Evolutionary conservation across 1,284 basidiomycete species (phyloP).

Genomic region (Microbotryomycetes sp.): DNA sequence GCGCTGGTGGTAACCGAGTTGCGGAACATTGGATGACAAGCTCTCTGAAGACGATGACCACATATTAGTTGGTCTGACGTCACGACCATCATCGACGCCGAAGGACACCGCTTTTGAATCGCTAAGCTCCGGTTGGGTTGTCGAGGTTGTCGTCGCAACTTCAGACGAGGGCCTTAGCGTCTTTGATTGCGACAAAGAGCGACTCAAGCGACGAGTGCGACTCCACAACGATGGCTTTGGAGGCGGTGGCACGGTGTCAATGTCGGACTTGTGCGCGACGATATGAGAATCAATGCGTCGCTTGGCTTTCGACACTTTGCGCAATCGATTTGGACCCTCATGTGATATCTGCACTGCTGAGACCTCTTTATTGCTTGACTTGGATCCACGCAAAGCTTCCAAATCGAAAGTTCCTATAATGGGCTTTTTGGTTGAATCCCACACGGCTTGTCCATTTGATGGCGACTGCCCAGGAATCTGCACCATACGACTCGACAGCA

Average conservation of each 20-base stretch:
- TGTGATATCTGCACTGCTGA: not conserved
- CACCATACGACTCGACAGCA: not conserved
- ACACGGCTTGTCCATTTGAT: not conserved
- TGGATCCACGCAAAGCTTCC: conserved; percentile 5
- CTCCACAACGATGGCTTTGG: conserved; percentile 8
- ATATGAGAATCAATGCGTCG: conserved; percentile 18
- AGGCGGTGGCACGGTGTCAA: not conserved
- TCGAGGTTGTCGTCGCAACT: not conserved
- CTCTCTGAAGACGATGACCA: not conserved
- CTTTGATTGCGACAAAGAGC: not conserved
- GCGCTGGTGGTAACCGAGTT: not conserved
- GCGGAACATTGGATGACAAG: not conserved
- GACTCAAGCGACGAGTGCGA: not conserved
- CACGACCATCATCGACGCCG: not conserved
- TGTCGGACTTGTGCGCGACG: conserved; percentile 12
- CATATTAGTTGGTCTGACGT: not conserved
- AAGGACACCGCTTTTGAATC: not conserved
- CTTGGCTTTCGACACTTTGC: not conserved
- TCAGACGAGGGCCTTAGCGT: not conserved
- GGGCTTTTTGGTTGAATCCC: not conserved
- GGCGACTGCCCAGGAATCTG: not conserved
- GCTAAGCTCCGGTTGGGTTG: conserved; percentile 6
- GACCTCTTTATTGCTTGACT: not conserved
- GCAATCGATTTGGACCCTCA: not conserved
- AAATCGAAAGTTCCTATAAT: conserved; percentile 5